Conservation (phyloP, 2,329 filamentous ascomycete species). For the Ceratocystis albifundus region DNA sequence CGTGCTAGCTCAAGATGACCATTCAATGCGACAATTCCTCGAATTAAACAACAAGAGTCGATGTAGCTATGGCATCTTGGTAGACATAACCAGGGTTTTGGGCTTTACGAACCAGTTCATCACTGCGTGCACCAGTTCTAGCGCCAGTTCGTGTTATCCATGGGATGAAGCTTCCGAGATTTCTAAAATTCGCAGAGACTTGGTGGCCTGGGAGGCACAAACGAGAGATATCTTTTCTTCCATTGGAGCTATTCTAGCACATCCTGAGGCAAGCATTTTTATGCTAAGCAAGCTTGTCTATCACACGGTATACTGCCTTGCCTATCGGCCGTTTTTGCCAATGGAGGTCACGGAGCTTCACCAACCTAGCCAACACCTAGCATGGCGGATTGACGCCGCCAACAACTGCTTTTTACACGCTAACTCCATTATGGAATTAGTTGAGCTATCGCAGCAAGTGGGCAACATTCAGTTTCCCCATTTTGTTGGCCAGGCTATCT, state of each 20-base stretch:
- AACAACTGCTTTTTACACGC: constrained; percentile 79
- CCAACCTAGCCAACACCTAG: constrained; percentile 72
- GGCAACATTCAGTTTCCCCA: constrained; percentile 72
- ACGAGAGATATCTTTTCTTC: constrained; percentile 70
- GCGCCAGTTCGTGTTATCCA: constrained; percentile 80
- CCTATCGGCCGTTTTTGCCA: constrained; percentile 77
- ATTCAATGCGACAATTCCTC: constrained; percentile 63
- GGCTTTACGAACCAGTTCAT: constrained; percentile 76
- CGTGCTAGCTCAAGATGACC: constrained; percentile 55
- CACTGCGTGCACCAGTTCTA: constrained; percentile 67
- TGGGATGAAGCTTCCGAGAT: constrained; percentile 80
- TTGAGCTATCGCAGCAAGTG: constrained; percentile 64
- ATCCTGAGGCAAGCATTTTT: constrained; percentile 64
- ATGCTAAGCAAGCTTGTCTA: constrained; percentile 79
- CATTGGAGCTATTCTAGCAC: constrained; percentile 62
- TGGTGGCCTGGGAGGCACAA: constrained; percentile 75
- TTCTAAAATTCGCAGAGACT: constrained; percentile 72
- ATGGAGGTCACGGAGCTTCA: constrained; percentile 72
- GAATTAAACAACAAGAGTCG: constrained; percentile 58
- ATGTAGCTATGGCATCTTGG: constrained; percentile 67
- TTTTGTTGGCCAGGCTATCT: constrained; percentile 77
- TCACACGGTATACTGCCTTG: constrained; percentile 73
- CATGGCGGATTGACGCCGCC: constrained; percentile 85
- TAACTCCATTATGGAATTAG: constrained; percentile 73
- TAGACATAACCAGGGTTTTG: constrained; percentile 72